Base-by-base conservation (phyloP, 2,329 filamentous ascomycete genomes). In the Cadophora sp. region DNA sequence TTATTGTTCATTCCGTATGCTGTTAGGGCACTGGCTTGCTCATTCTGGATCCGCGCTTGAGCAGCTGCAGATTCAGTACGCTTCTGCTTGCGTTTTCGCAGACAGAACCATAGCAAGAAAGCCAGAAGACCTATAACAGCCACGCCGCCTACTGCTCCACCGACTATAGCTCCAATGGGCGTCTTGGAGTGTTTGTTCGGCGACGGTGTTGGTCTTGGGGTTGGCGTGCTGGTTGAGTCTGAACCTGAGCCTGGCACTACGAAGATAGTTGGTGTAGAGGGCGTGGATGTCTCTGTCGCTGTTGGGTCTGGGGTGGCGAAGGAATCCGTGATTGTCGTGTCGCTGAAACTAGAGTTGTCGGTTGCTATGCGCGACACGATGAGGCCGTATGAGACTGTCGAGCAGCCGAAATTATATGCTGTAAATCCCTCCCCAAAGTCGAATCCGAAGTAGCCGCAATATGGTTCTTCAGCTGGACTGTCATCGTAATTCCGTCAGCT, bases 371-470 rank as follows among this genome's bases (percentile, higher is more conserved):
- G 66, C 3, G 68, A 30, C 8, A 66, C 72, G 7, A 51, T 66
- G 24, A 70, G 22, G 1, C 20, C 41, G 56, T 73, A 74, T 2
- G 70, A 58, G 8, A 13, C n/a, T 8, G 68, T 70, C 13, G 45
- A 61, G 60, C 73, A 74, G 24, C 71, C 73, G 43, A 67, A 73
- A 36, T 73, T 73, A 14, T 51, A 72, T 36, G 59, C 71, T 18
- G 71, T 74, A 43, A 50, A 53, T 24, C 64, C 67, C 3, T 36
- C 20, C 1, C 43, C 59, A 18, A 70, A 70, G 11, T 71, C 62
- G 53, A 74, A 74, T 30, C 62, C 71, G 20, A 66, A 67, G 53
- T 62, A 72, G n/a, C 73, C 73, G 56, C 73, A 74, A n/a, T 62
- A 67, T 14, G 73, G 71, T 4, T 36, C 64, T 13, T 56, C 13